Evolutionary conservation across 805 yeast genomes (phyloP), one percentile per base, ranked within the genome.

Genomic region (Schizosaccharomyces osmophilus): DNA sequence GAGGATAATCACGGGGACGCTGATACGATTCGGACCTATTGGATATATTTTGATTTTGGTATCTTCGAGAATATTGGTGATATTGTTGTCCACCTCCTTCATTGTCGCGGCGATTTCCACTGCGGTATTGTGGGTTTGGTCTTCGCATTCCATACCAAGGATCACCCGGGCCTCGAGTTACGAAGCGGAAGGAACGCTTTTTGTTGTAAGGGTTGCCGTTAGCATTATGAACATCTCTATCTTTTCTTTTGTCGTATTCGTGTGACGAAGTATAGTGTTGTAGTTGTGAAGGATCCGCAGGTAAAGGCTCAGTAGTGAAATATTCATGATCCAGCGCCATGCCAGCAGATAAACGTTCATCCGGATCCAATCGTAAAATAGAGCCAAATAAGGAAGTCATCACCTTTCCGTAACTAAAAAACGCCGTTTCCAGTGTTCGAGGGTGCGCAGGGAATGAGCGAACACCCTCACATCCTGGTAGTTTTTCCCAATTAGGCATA

Each of bases 401-500:
- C 15, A 69, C 70, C 39, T 19, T 22, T n/a, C 60, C 60, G 48
- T 32, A 57, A 15, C 22, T 29, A 36, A 29, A 22, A 63, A 60
- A 59, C 64, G 57, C 63, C 61, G 68, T 64, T 65, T 65, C 48
- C 45, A 63, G 36, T 5, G 70, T 66, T 66, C 66, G 9, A 71
- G 66, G 60, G 26, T 36, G 60, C 26, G 42, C 11, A 32, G 31
- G 26, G 26, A 57, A 57, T 29, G 43, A 29, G 3, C 43, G 43
- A 5, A 63, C 39, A 1, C 58, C 48, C 5, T 51, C 54, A 17
- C 64, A 64, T 77, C 0, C 75, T 0, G 95, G 90, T 61, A 93
- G 76, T 63, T 79, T 75, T 0, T 89, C 79, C 1, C 93, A 94
- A 59, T 87, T 85, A 0, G 95, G 95, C 99, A 98, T 93, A 1